A percentile compares a stretch with the other conserved stretches of the same genome.
Evolutionary conservation across 495 filamentous ascomycete genomes (phyloP).

Genomic region (Penicillium waksmanii): DNA sequence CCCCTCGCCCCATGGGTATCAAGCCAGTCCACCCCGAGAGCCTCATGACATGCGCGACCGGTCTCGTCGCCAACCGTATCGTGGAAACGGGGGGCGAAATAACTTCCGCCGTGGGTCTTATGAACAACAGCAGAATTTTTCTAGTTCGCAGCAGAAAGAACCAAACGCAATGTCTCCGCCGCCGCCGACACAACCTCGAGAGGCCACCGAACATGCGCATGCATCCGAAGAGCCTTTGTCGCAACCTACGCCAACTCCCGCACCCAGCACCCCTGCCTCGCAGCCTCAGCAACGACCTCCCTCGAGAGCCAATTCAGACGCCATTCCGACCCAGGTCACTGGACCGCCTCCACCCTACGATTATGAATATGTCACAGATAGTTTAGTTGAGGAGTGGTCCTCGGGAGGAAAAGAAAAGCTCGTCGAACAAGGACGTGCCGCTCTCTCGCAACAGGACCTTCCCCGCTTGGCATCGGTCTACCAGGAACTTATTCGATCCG

Average conservation of each 20-base stretch:
- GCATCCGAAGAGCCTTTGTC: constrained; percentile 26
- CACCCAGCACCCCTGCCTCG: constrained; percentile 30
- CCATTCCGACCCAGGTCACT: constrained; percentile 24
- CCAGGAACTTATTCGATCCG: constrained; percentile 80
- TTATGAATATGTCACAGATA: constrained; percentile 62
- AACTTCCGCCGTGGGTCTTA: constrained; percentile 37
- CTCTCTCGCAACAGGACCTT: constrained; percentile 65
- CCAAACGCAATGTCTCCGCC: constrained; percentile 45
- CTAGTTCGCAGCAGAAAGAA: constrained; percentile 35
- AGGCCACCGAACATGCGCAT: constrained; percentile 29
- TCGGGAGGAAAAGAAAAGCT: constrained; percentile 49
- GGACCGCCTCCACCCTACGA: constrained; percentile 44
- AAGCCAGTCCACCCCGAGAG: constrained; percentile 42
- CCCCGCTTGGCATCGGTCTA: constrained; percentile 70
- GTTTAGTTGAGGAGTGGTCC: constrained; percentile 52
- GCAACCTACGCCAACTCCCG: constrained; percentile 31
- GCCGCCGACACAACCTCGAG: constrained; percentile 32
- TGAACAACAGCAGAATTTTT: constrained; percentile 36
- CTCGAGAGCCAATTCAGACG: constrained; percentile 21
- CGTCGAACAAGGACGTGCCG: constrained; percentile 51
- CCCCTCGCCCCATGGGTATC: constrained; percentile 30
- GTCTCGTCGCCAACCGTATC: constrained; percentile 46
- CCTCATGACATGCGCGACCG: constrained; percentile 49
- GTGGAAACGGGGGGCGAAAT: constrained; percentile 42
- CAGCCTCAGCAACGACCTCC: constrained; percentile 28